Evolutionary conservation across 2,329 filamentous ascomycete genomes (phyloP), one percentile per base, ranked within the genome.

Genomic region (Ophiocordyceps camponoti-floridani): DNA sequence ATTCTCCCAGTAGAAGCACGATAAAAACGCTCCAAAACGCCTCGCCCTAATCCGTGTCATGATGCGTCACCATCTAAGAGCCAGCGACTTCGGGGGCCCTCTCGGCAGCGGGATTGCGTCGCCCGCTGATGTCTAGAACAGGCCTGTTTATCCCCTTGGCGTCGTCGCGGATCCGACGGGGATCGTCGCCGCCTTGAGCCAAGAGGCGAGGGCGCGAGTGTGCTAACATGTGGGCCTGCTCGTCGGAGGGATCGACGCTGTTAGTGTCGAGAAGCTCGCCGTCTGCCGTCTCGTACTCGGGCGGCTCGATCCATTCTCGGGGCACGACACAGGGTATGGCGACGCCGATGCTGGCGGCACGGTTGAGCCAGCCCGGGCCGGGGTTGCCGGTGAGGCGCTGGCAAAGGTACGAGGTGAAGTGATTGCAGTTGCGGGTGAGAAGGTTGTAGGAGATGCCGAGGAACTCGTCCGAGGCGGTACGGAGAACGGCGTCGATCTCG

Each of bases 351-450:
- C 75, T 81, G n/a, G 85, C 85, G 1, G 85, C 85, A 45, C 85
- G 75, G 56, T 93, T 93, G 45, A 93, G 65, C 82, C 84, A 93
- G 16, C 61, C 63, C 0, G 85, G 85, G 0, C 82, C 82, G 1
- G 77, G 66, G 41, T 75, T 72, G 6, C 79, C 76, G 2, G 83
- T 89, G 45, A 93, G 69, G 51, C 74, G 75, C 57, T 80, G 69
- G 61, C 82, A 87, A 16, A 93, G 70, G 53, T 82, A 77, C 18
- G 77, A 77, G 2, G 84, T 89, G 58, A 93, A 93, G 59, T 93
- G 85, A 59, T 93, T 93, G 70, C 85, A 93, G 61, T 93, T 93
- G 53, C 78, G 78, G 18, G 79, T 86, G 41, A 93, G 69, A 13
- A 93, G 72, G 55, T 91, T 89, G 62, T 93, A 91, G 13, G 73